Conservation (phyloP, 768 basidiomycete species). For the Obba rivulosa region DNA sequence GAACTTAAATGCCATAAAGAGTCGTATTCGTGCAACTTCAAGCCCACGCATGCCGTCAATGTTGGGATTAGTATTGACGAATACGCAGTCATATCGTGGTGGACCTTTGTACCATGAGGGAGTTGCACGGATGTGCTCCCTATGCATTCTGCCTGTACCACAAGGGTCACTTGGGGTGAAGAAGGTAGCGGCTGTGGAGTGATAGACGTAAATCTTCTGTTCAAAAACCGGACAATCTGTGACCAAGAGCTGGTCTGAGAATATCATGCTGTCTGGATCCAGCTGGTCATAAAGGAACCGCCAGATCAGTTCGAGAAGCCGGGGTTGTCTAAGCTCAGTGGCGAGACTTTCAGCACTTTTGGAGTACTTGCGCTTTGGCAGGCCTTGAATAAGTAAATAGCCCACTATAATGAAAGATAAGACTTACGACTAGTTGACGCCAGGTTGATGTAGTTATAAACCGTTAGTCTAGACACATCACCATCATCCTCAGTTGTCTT, state of each 20-base stretch:
- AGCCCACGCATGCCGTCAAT: conserved; percentile 15
- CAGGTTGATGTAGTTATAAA: background rate
- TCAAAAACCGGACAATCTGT: background rate
- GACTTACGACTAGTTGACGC: background rate
- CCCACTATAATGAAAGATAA: too few species aligned
- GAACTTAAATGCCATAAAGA: conserved; percentile 25
- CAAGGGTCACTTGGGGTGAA: conserved; percentile 24
- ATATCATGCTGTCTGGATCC: background rate
- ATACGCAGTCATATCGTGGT: conserved; percentile 18
- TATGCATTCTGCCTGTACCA: conserved; percentile 22
- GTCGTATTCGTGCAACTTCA: conserved; percentile 11
- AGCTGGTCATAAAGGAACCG: background rate
- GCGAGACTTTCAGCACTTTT: background rate
- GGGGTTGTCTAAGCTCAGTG: background rate
- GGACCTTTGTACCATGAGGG: conserved; percentile 17
- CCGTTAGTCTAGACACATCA: background rate
- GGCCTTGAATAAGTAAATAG: background rate
- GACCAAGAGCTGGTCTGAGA: background rate
- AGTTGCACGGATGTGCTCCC: conserved; percentile 17
- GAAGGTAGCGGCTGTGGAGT: conserved; percentile 12
- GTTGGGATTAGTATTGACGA: conserved; percentile 10
- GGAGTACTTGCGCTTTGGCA: background rate
- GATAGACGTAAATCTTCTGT: background rate
- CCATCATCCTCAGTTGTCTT: background rate
- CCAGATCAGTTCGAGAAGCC: background rate